Evolutionary conservation across 2,329 filamentous ascomycete species (phyloP).

Genomic region (Sporothrix mexicana): DNA sequence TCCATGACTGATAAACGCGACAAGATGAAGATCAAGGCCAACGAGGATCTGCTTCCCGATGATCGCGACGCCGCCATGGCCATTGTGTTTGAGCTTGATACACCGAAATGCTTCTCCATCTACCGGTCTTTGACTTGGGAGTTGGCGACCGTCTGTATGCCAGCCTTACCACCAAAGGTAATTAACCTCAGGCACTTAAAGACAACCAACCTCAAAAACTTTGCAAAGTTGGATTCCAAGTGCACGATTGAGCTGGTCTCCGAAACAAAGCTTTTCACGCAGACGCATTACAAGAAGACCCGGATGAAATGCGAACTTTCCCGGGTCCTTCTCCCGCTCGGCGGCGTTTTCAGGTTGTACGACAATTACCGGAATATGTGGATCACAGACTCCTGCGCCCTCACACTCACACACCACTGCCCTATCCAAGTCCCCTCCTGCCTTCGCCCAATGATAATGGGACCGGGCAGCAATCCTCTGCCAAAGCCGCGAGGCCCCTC

Average conservation of each 20-base stretch:
- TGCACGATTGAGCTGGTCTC: conserved; percentile 24
- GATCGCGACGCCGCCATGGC: conserved; percentile 43
- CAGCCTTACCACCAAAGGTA: too few relatives aligned
- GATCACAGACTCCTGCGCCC: conserved; percentile 43
- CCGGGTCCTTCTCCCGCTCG: conserved; percentile 54
- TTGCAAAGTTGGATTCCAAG: conserved; percentile 17
- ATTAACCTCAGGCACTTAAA: conserved; percentile 30
- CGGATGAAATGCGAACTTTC: conserved; percentile 50
- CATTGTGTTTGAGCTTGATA: conserved; percentile 51
- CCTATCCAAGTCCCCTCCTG: conserved; percentile 42
- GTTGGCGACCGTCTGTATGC: conserved; percentile 45
- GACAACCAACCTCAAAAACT: conserved; percentile 28
- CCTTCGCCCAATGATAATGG: conserved; percentile 48
- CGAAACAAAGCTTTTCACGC: conserved; percentile 37
- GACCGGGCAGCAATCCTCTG: conserved; percentile 40
- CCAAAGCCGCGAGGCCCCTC: conserved; percentile 50
- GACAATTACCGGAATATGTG: conserved; percentile 50
- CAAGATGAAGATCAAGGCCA: conserved; percentile 46
- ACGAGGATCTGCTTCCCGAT: conserved; percentile 51
- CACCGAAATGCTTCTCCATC: conserved; percentile 44
- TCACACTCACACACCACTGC: conserved; percentile 56
- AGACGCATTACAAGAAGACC: conserved; percentile 55
- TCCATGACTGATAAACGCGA: conserved; percentile 41
- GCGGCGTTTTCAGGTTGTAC: conserved; percentile 54
- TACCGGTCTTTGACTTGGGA: conserved; percentile 53